Conservation (phyloP, 108 stramenopile species). For the Discostella pseudostelligera region DNA sequence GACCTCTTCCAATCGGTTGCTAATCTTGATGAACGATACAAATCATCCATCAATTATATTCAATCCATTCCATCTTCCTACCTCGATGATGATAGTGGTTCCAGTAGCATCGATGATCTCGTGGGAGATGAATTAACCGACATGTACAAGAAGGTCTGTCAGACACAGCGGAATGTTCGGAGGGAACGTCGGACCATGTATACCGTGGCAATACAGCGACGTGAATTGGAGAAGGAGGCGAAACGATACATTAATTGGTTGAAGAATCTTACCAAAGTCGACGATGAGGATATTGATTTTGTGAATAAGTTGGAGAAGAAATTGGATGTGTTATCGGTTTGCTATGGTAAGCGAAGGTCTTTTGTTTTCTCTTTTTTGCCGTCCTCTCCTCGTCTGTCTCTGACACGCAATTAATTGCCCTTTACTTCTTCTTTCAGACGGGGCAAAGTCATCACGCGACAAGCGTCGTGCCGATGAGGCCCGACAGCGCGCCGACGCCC, state of each 20-base stretch:
- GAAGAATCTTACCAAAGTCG: conserved; percentile 61
- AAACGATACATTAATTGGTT: conserved; percentile 71
- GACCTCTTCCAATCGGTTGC: conserved; percentile 34
- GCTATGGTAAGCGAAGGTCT: conserved; percentile 44
- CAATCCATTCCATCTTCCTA: conserved; percentile 32
- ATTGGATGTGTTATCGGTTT: conserved; percentile 39
- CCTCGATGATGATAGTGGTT: conserved; percentile 9
- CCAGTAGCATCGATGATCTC: conserved; percentile 29
- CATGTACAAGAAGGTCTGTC: conserved; percentile 53
- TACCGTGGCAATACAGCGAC: conserved; percentile 54
- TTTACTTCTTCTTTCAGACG: conserved; percentile 18
- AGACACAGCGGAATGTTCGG: conserved; percentile 36
- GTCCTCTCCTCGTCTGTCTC: background rate
- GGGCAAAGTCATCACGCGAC: conserved; percentile 54
- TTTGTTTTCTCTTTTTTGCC: conserved; percentile 4
- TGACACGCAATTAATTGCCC: background rate
- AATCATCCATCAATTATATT: conserved; percentile 22
- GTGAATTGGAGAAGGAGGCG: conserved; percentile 60
- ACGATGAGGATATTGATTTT: conserved; percentile 71
- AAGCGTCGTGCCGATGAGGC: conserved; percentile 42
- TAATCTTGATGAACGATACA: conserved; percentile 38
- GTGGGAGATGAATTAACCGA: conserved; percentile 48
- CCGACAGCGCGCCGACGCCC: conserved; percentile 34
- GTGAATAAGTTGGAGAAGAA: conserved; percentile 54
- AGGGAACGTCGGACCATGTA: conserved; percentile 55